These are phyloP conservation scores for Solanum hybrid DNA, from an alignment of 305 asterid genomes.

Conservation along the genomic window DNA sequence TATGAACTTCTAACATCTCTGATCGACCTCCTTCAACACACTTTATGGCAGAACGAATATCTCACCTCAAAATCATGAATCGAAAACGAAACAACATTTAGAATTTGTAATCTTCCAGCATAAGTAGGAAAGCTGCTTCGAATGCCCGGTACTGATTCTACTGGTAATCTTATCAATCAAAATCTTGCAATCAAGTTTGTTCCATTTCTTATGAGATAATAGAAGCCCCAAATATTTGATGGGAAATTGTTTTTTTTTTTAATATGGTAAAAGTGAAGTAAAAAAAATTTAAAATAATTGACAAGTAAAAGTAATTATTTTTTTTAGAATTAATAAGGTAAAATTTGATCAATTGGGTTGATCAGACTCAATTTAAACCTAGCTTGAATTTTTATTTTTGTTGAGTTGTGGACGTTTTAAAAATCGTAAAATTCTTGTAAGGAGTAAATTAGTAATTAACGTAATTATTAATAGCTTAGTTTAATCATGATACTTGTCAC, in stretches of 20 bases:
- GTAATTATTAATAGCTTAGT: background rate
- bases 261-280: background rate
- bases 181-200: background rate
- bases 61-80: too few species aligned
- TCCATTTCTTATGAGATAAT: background rate
- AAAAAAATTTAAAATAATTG: too few species aligned
- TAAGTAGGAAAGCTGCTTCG: background rate
- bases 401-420: rapidly evolving
- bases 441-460: background rate
- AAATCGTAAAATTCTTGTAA: background rate
- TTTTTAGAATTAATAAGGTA: background rate
- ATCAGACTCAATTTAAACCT: background rate
- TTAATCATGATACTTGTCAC: too few species aligned
- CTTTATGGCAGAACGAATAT: too few species aligned
- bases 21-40: too few species aligned
- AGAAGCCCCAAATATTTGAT: background rate
- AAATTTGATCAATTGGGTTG: background rate
- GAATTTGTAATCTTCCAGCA: background rate
- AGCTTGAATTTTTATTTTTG: background rate
- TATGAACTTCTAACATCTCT: background rate
- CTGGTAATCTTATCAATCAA: background rate
- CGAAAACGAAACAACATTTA: too few species aligned
- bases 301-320: background rate
- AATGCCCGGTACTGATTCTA: too few species aligned
- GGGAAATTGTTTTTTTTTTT: background rate